Base-by-base conservation (phyloP, 2,329 filamentous ascomycete species). In the Ascochyta pisi region DNA sequence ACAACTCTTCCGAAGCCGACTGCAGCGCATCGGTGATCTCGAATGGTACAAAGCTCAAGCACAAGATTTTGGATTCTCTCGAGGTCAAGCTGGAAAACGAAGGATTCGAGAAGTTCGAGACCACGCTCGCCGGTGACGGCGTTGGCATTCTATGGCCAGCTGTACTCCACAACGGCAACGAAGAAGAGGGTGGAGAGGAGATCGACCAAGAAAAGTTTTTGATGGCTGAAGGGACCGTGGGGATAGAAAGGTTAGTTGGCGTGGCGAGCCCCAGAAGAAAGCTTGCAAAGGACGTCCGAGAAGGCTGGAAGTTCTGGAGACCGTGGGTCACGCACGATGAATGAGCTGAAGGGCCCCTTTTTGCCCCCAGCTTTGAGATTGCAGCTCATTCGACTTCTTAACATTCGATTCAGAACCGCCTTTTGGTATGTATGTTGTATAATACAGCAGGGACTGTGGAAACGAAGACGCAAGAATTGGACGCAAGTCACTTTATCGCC, bases 111-210 rank as follows among this genome's bases (percentile, higher is more conserved):
- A 89, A 89, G 66, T 98, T 96, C 69, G 86, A 93, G 75, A 95
- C 92, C 0, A 97, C 91, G 0, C 84, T 99, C 0, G 95, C 93
- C 4, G 93, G 94, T 35, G 91, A 97, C 68, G 95, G 95, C 12
- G 91, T 99, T 1, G 95, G 95, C 34, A 92, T 99, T 1, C 83
- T 99, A 4, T 96, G 91, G 87, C 95, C 95, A 0, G 95, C 95
- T 0, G 89, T 97, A 0, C 80, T 97, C 24, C 91, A 91, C 73
- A 96, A 96, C 58, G 91, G 89, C 6, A 86, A 84, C n/a, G 87
- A 89, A 34, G 89, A 91, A 67, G 86, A 91, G 61, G 91, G 91
- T 31, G 92, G 92, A 23, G 91, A 95, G 79, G 93, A 97, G 77
- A 98, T 99, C 68, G 91, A 96, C 67, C 83, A 94, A 68, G 92